Evolutionary conservation across 2,329 filamentous ascomycete species (phyloP).

Genomic region (Thelonectria rubi): DNA sequence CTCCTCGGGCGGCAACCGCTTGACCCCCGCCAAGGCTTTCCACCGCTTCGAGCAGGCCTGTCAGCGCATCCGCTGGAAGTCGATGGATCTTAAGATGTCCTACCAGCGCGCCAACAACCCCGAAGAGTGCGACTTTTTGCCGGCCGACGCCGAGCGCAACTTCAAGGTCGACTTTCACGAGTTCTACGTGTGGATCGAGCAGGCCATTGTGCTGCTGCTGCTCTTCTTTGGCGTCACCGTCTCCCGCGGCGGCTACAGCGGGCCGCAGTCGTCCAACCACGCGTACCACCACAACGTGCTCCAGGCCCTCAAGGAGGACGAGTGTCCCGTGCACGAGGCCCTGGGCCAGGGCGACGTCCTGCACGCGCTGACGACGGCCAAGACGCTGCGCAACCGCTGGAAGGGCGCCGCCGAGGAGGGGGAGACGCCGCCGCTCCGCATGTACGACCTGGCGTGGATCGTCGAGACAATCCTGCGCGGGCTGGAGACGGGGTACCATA

Average conservation of each 20-base stretch:
- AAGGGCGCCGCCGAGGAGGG: conserved; percentile 68
- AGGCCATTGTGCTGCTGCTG: conserved; percentile 73
- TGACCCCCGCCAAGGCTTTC: conserved; percentile 55
- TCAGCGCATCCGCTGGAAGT: conserved; percentile 70
- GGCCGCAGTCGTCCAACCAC: conserved; percentile 48
- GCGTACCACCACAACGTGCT: conserved; percentile 77
- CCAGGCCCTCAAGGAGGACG: conserved; percentile 63
- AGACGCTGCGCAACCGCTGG: conserved; percentile 77
- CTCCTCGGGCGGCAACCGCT: conserved; percentile 23
- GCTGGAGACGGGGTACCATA: conserved; percentile 64
- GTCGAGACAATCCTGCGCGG: conserved; percentile 65
- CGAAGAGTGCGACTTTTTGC: conserved; percentile 46
- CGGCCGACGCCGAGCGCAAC: conserved; percentile 67
- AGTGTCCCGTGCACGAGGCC: conserved; percentile 64
- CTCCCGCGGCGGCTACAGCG: conserved; percentile 38
- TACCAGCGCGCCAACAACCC: conserved; percentile 61
- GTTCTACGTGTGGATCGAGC: conserved; percentile 77
- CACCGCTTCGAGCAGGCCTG: conserved; percentile 68
- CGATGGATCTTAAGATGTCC: conserved; percentile 65
- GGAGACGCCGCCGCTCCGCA: conserved; percentile 56
- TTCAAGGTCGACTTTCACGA: conserved; percentile 84
- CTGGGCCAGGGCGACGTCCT: conserved; percentile 65
- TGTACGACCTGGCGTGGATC: conserved; percentile 70
- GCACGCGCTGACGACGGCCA: conserved; percentile 69
- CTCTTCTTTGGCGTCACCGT: conserved; percentile 69